These are phyloP conservation scores for Yamadazyma spencermartinsiae DNA, from an alignment of 1,139 yeast genomes.

Conservation along the genomic window DNA sequence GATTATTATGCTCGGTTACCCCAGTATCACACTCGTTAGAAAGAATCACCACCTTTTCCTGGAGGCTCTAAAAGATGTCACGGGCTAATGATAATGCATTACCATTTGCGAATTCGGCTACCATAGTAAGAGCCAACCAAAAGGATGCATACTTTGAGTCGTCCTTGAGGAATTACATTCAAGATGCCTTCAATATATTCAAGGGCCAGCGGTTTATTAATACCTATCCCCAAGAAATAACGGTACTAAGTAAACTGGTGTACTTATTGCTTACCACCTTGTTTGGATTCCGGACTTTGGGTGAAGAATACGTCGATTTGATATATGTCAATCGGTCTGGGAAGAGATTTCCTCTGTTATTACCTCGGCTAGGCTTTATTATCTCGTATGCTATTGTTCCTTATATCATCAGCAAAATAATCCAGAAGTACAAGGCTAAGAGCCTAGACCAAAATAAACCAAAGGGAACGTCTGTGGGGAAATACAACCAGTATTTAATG, in stretches of 20 bases:
- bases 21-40: not conserved
- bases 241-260: constrained; percentile 55
- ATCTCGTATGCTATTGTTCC: constrained; percentile 59
- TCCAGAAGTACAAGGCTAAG: constrained; percentile 25
- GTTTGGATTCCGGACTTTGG: constrained; percentile 76
- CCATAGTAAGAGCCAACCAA: constrained; percentile 76
- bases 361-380: constrained; percentile 53
- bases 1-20: not conserved
- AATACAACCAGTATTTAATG: constrained; percentile 14
- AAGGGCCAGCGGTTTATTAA: constrained; percentile 73
- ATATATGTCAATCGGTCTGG: constrained; percentile 63
- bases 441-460: constrained; percentile 24
- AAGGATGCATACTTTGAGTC: constrained; percentile 77
- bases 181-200: constrained; percentile 53
- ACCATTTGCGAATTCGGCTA: constrained; percentile 51
- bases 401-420: constrained; percentile 41
- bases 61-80: constrained; percentile 19
- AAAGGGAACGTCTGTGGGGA: too few species aligned
- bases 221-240: constrained; percentile 61
- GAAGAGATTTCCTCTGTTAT: constrained; percentile 46
- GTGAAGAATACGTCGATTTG: constrained; percentile 92
- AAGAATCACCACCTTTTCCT: not conserved
- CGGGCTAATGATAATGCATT: constrained; percentile 30
- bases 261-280: constrained; percentile 75
- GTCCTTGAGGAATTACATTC: constrained; percentile 53